These are phyloP conservation scores for Pseudocercospora musae DNA, from an alignment of 2,329 filamentous ascomycete species.

Conservation along the genomic window DNA sequence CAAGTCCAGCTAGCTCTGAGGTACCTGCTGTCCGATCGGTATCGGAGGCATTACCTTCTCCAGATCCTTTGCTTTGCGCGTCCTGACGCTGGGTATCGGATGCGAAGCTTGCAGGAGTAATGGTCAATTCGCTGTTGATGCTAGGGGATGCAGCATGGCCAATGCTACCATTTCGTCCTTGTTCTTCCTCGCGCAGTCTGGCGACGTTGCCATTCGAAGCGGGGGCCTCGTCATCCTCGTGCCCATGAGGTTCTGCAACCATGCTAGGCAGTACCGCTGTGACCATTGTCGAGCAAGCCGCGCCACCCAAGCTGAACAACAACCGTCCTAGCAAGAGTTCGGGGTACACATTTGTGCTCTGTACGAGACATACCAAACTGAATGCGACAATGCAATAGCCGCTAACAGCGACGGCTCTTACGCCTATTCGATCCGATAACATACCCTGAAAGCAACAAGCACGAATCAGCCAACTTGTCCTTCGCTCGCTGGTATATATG, in stretches of 20 bases:
- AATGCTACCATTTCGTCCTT: slow-evolving; percentile 35
- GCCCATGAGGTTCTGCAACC: slow-evolving; percentile 37
- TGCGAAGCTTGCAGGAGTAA: slow-evolving; percentile 59
- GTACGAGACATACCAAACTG: slow-evolving; percentile 75
- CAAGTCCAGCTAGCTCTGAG: slow-evolving; percentile 72
- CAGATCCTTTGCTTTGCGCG: slow-evolving; percentile 3
- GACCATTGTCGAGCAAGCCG: slow-evolving; percentile 90
- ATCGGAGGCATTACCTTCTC: not conserved
- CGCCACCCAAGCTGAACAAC: slow-evolving; percentile 84
- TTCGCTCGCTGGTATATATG: not conserved
- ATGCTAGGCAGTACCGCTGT: slow-evolving; percentile 84
- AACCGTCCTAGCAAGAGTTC: slow-evolving; percentile 80
- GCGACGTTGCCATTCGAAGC: slow-evolving; percentile 21
- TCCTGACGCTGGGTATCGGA: slow-evolving; percentile 30
- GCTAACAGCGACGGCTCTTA: slow-evolving; percentile 60
- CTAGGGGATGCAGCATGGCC: slow-evolving; percentile 63
- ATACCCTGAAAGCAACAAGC: slow-evolving; percentile 49
- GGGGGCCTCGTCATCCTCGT: slow-evolving; percentile 21
- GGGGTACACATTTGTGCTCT: slow-evolving; percentile 83
- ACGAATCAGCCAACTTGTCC: not conserved
- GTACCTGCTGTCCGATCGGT: slow-evolving; percentile 17
- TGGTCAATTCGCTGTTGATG: slow-evolving; percentile 70
- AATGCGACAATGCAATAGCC: slow-evolving; percentile 81
- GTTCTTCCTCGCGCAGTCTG: slow-evolving; percentile 25
- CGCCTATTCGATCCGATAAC: slow-evolving; percentile 71